Evolutionary conservation across 148 eudicot species (phyloP).

Genomic region (Bassia scoparia): DNA sequence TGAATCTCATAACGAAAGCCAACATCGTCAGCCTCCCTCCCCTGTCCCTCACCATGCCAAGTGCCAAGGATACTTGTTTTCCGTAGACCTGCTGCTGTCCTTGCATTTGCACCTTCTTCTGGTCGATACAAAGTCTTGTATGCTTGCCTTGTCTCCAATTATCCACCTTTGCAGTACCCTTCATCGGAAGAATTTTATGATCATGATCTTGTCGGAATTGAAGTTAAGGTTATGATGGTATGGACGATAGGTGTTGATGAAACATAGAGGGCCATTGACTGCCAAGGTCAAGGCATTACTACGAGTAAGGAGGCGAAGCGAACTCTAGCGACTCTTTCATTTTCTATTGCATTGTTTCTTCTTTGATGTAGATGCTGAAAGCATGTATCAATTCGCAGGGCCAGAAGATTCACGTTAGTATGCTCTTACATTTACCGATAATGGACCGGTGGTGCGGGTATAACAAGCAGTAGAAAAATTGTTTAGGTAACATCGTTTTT

Average conservation of each 20-base stretch:
- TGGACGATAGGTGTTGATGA: slow-evolving; percentile 2
- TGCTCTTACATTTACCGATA: no score
- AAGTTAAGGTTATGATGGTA: slow-evolving; percentile 1
- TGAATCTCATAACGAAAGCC: no score
- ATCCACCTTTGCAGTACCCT: neutral
- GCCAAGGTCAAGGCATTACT: neutral
- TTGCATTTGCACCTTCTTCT: slow-evolving; percentile 1
- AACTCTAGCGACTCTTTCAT: neutral
- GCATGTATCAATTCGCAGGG: neutral
- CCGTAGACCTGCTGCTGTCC: neutral
- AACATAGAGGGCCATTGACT: slow-evolving; percentile 1
- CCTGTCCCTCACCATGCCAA: slow-evolving; percentile 4
- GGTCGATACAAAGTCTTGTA: neutral
- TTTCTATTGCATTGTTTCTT: neutral
- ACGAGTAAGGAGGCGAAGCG: neutral
- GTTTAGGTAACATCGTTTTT: no score
- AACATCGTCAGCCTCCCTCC: slow-evolving; percentile 1
- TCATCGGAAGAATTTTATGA: no score
- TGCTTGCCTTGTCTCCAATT: neutral
- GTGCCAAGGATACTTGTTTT: neutral
- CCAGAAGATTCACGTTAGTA: neutral
- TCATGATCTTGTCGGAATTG: no score
- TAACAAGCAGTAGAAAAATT: no score
- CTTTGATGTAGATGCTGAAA: slow-evolving; percentile 5
- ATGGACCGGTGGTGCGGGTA: no score